Evolutionary conservation across 2,329 filamentous ascomycete genomes (phyloP).

Genomic region (Monosporascus ibericus): DNA sequence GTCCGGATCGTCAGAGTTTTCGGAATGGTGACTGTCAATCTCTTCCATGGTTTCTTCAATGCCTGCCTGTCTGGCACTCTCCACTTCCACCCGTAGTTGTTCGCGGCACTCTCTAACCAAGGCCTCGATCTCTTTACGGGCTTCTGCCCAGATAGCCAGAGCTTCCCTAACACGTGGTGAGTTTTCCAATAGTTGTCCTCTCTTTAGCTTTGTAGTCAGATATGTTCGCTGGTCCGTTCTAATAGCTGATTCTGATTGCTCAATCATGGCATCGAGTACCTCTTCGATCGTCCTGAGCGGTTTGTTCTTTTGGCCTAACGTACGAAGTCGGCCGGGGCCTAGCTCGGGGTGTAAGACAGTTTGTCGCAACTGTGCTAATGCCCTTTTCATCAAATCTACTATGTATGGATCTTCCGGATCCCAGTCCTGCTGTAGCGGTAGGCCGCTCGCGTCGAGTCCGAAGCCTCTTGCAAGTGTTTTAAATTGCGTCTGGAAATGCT

Average conservation of each 20-base stretch:
- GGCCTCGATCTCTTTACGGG: constrained; percentile 39
- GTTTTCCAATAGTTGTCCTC: constrained; percentile 76
- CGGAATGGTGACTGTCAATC: constrained; percentile 8
- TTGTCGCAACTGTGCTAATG: constrained; percentile 72
- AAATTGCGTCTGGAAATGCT: constrained; percentile 76
- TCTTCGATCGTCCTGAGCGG: constrained; percentile 78
- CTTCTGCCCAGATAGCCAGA: constrained; percentile 61
- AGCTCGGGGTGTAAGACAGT: constrained; percentile 83
- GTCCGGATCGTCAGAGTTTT: constrained; percentile 23
- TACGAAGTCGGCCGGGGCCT: constrained; percentile 58
- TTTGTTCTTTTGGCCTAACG: constrained; percentile 55
- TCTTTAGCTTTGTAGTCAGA: constrained; percentile 56
- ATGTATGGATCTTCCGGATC: constrained; percentile 49
- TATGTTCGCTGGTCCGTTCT: constrained; percentile 63
- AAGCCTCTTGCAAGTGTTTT: constrained; percentile 67
- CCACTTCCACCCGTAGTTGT: constrained; percentile 49
- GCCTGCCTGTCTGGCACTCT: constrained; percentile 26
- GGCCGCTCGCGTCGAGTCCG: constrained; percentile 58
- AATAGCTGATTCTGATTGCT: constrained; percentile 66
- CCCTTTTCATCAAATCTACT: constrained; percentile 69
- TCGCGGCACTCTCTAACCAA: constrained; percentile 60
- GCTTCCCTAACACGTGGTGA: constrained; percentile 62
- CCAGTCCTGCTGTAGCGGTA: constrained; percentile 57
- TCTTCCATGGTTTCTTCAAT: constrained; percentile 14
- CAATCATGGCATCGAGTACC: constrained; percentile 86